Base-by-base conservation (phyloP, 2,329 filamentous ascomycete genomes). In the Zasmidium citrigriseum region DNA sequence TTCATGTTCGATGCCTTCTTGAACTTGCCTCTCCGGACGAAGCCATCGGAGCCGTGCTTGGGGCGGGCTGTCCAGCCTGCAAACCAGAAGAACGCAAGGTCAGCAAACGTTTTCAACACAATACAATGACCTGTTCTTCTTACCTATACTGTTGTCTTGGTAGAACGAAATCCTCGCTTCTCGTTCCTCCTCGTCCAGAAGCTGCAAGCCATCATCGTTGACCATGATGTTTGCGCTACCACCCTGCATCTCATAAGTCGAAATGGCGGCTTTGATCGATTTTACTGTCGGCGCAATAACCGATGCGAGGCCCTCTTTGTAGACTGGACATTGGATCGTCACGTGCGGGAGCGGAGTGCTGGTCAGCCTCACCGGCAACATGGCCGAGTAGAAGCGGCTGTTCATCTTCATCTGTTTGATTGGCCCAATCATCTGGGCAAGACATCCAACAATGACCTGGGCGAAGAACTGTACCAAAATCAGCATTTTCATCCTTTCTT, bases 291-390 rank as follows among this genome's bases (percentile, higher is more conserved):
- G 90, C 20, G 82, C 83, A 68, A 93, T 92, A 73, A 96, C 91
- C 61, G 80, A 85, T 34, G 78, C 77, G 2, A 96, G 81, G 64
- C 90, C 90, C 73, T 96, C 91, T 73, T 93, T 95, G 78, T 95
- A 96, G 0, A 96, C 89, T 3, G 91, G 91, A 72, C 90, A 93
- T 70, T 96, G 91, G 45, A 96, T 89, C 2, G 78, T 81, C 63
- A 91, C 81, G 69, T 91, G 89, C 1, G 89, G 89, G 16, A 93
- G 80, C 23, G 52, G 52, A 5, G 76, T 68, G 1, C 75, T 77
- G 57, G 83, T 82, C 24, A 92, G 74, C 49, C 89, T 80, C 20
- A 83, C 82, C 1, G 88, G 86, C 9, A 87, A 82, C n/a, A 82
- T 79, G 1, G 89, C 90, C 0, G 90, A 93, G 76, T 89, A 95